Evolutionary conservation across 208 protist genomes (phyloP), one percentile per base, ranked within the genome.

Genomic region (Trypanosoma rangeli): DNA sequence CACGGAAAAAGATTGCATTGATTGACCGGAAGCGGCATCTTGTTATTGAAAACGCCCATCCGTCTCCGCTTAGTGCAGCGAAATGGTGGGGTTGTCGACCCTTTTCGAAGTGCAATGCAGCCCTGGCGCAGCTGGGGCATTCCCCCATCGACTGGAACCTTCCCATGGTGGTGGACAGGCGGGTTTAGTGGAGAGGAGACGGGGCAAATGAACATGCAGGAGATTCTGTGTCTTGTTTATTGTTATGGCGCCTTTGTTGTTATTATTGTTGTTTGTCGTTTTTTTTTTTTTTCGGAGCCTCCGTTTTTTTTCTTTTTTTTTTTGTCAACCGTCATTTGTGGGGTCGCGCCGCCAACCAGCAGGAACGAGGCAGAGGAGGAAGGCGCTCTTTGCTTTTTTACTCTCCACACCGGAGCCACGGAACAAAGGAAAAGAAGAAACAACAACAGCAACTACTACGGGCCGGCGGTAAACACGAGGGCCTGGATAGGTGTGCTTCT

Each of bases 11-110:
- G 73, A 82, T 66, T 59, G 50, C 54, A 16, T 68, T 92, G 18
- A 97, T 99, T 35, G 79, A 98, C 66, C 50, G 60, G 24, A 82
- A 64, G 13, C 91, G 91, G 7, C 97, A 99, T 78, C 59, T 83
- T 15, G 80, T 99, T 26, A 71, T 99, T 18, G 80, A 90, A 72
- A 83, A 68, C 35, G 91, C 91, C 31, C 93, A 97, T 70, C 93
- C 93, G 3, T 97, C 93, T 0, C 93, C 93, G 37, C 76, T 97
- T 48, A 94, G 87, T 59, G 87, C 76, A 5, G 78, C 55, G 50
- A 75, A 80, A 33, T 97, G 90, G 90, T 83, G 73, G 59, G 90
- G 90, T 9, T 95, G 83, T 75, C 54, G 75, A 57, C 86, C 83
- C 69, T 97, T 97, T 77, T 95, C 89, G 44, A 82, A 85, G 64